Evolutionary conservation across 768 basidiomycete genomes (phyloP).

Genomic region (Tubosaeta sp.): DNA sequence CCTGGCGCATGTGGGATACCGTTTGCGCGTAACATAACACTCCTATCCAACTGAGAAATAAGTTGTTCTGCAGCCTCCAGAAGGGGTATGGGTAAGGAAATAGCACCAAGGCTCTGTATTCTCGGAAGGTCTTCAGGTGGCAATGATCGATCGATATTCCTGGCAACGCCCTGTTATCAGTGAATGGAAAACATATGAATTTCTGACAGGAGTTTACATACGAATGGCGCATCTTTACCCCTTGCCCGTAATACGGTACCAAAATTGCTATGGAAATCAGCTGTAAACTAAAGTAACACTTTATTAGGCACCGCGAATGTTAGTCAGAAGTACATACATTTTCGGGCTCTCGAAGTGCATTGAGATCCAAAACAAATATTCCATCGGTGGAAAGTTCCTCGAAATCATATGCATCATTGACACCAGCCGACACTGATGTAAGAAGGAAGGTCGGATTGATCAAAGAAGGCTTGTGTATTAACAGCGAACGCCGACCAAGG

Average conservation of each 20-base stretch:
- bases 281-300: conserved; percentile 14
- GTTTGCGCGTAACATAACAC: conserved; percentile 63
- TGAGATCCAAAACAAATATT: conserved; percentile 53
- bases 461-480: conserved; percentile 57
- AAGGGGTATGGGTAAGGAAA: conserved; percentile 30
- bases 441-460: conserved; percentile 53
- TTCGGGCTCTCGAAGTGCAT: conserved; percentile 13
- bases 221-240: conserved; percentile 17
- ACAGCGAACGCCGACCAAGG: conserved; percentile 79
- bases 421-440: conserved; percentile 60
- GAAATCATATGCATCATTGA: conserved; percentile 42
- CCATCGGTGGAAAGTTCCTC: conserved; percentile 59
- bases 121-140: conserved; percentile 41
- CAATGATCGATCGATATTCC: conserved; percentile 43
- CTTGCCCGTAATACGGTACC: conserved; percentile 19
- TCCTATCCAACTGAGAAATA: conserved; percentile 53
- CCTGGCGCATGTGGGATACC: conserved; percentile 56
- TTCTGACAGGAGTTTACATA: conserved; percentile 10
- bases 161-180: conserved; percentile 38
- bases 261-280: conserved; percentile 18
- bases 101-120: conserved; percentile 20
- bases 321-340: conserved; percentile 23
- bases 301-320: not conserved
- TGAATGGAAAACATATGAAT: not conserved
- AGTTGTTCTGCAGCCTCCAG: conserved; percentile 44